Percentiles rank a stretch among this genome's conserved stretches.
These are phyloP conservation scores for Priceomyces haplophilus DNA, from an alignment of 805 yeast genomes.

Conservation along the genomic window DNA sequence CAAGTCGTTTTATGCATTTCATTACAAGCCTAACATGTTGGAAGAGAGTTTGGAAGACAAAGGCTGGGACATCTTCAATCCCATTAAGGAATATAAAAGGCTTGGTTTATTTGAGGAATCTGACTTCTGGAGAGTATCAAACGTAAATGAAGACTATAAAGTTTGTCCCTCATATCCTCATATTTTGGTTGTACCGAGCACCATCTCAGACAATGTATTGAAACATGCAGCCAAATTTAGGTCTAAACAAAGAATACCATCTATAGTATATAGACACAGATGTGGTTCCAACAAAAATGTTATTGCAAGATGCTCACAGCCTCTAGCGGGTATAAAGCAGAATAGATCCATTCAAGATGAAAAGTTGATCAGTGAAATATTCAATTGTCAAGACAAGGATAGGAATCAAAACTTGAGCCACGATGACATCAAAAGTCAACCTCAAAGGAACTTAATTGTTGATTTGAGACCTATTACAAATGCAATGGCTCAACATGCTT, in stretches of 20 bases:
- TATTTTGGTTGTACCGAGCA: conserved; percentile 63
- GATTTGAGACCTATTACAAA: conserved; percentile 93
- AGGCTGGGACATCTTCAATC: conserved; percentile 73
- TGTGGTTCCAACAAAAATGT: conserved; percentile 59
- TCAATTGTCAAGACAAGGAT: conserved; percentile 50
- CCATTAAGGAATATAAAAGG: conserved; percentile 62
- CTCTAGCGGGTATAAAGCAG: conserved; percentile 86
- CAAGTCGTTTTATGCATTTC: conserved; percentile 67
- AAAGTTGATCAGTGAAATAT: conserved; percentile 69
- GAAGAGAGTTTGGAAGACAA: conserved; percentile 50
- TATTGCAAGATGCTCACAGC: conserved; percentile 89
- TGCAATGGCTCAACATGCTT: conserved; percentile 93
- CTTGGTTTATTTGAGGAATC: conserved; percentile 53
- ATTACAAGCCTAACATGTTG: conserved; percentile 69
- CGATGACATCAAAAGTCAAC: conserved; percentile 29
- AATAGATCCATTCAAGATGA: conserved; percentile 91
- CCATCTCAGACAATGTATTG: conserved; percentile 76
- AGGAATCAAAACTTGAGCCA: conserved; percentile 15
- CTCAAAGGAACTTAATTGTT: conserved; percentile 62
- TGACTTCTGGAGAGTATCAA: conserved; percentile 66
- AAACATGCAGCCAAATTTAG: conserved; percentile 82
- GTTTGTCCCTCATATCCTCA: conserved; percentile 78
- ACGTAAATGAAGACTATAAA: conserved; percentile 59
- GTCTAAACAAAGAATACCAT: conserved; percentile 83
- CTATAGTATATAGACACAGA: conserved; percentile 69